A percentile compares a stretch with the other conserved stretches of the same genome.
phyloP scores from a whole-genome alignment of 108 stramenopile species.

The Cyclostephanos tholiformis region DNA sequence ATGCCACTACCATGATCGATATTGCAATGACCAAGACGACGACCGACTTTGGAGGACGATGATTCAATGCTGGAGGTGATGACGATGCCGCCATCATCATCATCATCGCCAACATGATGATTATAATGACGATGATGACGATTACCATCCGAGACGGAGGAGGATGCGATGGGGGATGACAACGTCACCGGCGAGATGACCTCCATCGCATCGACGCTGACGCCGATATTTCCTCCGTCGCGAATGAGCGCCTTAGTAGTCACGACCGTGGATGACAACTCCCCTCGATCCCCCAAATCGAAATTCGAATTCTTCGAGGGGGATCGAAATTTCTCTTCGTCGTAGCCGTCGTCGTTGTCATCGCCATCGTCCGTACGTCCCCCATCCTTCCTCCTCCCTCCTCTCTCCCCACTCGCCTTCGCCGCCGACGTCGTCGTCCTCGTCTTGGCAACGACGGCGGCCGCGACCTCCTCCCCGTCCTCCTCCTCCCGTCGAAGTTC shows the following conservation, averaged over 20 bases:
- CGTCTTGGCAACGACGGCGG: not conserved
- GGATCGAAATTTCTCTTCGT: not conserved
- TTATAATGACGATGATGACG: not conserved
- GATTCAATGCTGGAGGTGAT: not conserved
- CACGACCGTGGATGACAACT: not conserved
- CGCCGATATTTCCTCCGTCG: too few relatives aligned
- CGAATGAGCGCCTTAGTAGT: constrained; percentile 17
- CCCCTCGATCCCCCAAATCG: not conserved
- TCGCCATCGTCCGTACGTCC: not conserved
- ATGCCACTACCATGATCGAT: not conserved
- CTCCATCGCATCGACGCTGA: constrained; percentile 19
- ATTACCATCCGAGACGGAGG: constrained; percentile 3
- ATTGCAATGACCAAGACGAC: not conserved
- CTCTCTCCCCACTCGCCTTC: not conserved
- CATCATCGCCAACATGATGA: not conserved
- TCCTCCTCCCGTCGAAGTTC: constrained; percentile 38
- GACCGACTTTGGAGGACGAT: not conserved
- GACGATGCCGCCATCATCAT: not conserved
- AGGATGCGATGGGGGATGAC: constrained; percentile 20
- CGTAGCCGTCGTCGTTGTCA: not conserved
- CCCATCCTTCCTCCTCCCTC: not conserved
- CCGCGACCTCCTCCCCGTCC: constrained; percentile 28
- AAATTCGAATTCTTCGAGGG: not conserved
- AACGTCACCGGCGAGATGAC: constrained; percentile 46
- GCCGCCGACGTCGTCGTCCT: constrained; percentile 5